Percentiles rank a stretch among this genome's conserved stretches.
These are phyloP conservation scores for Trichoderma simmonsii DNA, from an alignment of 2,329 filamentous ascomycete genomes.

Conservation along the genomic window DNA sequence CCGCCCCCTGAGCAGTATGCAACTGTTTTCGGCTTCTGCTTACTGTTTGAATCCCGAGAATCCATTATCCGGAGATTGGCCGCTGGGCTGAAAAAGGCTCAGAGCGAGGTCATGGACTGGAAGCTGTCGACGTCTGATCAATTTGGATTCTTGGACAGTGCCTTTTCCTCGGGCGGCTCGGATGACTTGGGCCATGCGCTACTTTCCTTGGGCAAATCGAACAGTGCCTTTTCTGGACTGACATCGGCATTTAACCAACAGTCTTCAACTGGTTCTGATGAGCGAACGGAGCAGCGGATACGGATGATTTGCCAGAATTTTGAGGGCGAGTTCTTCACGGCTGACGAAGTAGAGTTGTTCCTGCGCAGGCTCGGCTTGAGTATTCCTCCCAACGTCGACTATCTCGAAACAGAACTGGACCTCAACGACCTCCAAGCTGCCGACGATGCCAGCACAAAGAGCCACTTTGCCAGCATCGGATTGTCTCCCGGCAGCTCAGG, in stretches of 20 bases:
- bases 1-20: slow-evolving; percentile 48
- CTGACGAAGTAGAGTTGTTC: slow-evolving; percentile 73
- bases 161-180: not conserved
- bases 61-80: slow-evolving; percentile 44
- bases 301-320: slow-evolving; percentile 58
- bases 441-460: not conserved
- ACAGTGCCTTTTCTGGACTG: slow-evolving; percentile 21
- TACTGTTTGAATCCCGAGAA: slow-evolving; percentile 55
- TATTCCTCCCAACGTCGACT: slow-evolving; percentile 60
- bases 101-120: slow-evolving; percentile 52
- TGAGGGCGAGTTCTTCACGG: slow-evolving; percentile 73
- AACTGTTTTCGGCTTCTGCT: slow-evolving; percentile 67
- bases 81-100: slow-evolving; percentile 31
- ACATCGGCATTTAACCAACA: slow-evolving; percentile 49
- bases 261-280: slow-evolving; percentile 40
- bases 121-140: slow-evolving; percentile 63
- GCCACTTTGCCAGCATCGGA: not conserved
- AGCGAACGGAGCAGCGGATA: slow-evolving; percentile 46
- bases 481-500: not conserved
- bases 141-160: slow-evolving; percentile 52
- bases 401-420: slow-evolving; percentile 57
- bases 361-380: slow-evolving; percentile 60
- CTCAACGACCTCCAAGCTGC: slow-evolving; percentile 35
- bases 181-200: slow-evolving; percentile 1
- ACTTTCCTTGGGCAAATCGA: slow-evolving; percentile 24